phyloP scores from a whole-genome alignment of 1,284 basidiomycete genomes.

The Ustilago nuda region DNA sequence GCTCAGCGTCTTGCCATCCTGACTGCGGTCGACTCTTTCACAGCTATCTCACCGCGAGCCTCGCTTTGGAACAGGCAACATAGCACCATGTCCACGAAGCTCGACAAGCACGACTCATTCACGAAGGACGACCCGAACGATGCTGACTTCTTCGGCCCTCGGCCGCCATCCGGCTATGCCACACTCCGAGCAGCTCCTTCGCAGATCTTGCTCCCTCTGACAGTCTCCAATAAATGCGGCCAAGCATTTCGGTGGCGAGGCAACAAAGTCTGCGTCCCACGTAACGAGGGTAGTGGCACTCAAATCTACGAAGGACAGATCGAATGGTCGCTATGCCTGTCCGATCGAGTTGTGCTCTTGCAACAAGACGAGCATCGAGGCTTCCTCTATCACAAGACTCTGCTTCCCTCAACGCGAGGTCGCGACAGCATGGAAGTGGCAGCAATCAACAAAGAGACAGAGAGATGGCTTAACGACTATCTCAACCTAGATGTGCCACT shows the following conservation, averaged over 20 bases:
- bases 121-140: constrained; percentile 17
- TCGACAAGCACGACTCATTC: constrained; percentile 11
- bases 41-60: not conserved
- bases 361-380: constrained; percentile 59
- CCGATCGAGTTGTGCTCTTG: constrained; percentile 65
- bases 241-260: constrained; percentile 67
- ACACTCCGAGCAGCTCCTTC: constrained; percentile 34
- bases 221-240: constrained; percentile 66
- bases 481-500: constrained; percentile 87
- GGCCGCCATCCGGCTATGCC: constrained; percentile 50
- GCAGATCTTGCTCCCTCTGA: constrained; percentile 61
- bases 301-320: constrained; percentile 31
- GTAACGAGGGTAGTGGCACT: not conserved
- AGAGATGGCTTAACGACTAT: constrained; percentile 84
- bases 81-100: constrained; percentile 12
- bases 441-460: constrained; percentile 71
- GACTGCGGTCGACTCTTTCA: not conserved
- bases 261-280: constrained; percentile 51
- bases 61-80: not conserved
- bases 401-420: constrained; percentile 30
- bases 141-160: constrained; percentile 39
- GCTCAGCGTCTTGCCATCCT: not conserved
- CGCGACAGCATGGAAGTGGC: not conserved
- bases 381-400: constrained; percentile 59
- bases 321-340: constrained; percentile 66